Evolutionary conservation across 768 basidiomycete genomes (phyloP).

Genomic region (Tricholoma sp.): DNA sequence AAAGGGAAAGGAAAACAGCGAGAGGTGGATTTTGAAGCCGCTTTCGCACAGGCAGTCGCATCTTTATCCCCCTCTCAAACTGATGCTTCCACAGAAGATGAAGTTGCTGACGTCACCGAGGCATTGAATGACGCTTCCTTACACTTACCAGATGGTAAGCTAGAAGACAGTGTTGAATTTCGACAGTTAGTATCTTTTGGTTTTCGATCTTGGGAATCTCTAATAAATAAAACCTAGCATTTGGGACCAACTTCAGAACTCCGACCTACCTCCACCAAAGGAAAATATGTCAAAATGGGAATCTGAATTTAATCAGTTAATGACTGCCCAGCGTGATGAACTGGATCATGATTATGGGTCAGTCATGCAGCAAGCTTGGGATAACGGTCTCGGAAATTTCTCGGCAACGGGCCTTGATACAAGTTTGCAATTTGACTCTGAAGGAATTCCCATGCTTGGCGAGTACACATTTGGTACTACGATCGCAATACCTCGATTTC

Average conservation of each 20-base stretch:
- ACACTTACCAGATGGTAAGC: conserved; percentile 21
- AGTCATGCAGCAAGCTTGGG: conserved; percentile 62
- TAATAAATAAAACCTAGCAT: conserved; percentile 33
- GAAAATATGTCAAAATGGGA: conserved; percentile 80
- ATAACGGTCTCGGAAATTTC: conserved; percentile 45
- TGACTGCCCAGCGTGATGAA: conserved; percentile 63
- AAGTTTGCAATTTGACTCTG: conserved; percentile 51
- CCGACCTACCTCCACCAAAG: conserved; percentile 47
- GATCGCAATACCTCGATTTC: background rate
- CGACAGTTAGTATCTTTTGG: conserved; percentile 39
- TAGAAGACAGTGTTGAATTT: conserved; percentile 36
- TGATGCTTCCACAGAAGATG: conserved; percentile 47
- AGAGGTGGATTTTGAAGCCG: conserved; percentile 81
- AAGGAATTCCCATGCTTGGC: conserved; percentile 71
- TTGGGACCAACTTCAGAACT: conserved; percentile 58
- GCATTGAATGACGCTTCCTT: conserved; percentile 35
- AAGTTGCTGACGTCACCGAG: conserved; percentile 40
- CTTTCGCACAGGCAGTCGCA: conserved; percentile 65
- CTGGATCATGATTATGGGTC: conserved; percentile 57
- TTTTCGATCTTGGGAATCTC: background rate
- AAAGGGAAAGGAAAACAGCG: conserved; percentile 78
- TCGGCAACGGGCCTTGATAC: conserved; percentile 26
- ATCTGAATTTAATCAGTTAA: conserved; percentile 74
- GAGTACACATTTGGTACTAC: conserved; percentile 74
- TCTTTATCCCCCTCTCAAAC: conserved; percentile 39